Conservation (phyloP, 495 filamentous ascomycete genomes). For the Bombardia bombarda region DNA sequence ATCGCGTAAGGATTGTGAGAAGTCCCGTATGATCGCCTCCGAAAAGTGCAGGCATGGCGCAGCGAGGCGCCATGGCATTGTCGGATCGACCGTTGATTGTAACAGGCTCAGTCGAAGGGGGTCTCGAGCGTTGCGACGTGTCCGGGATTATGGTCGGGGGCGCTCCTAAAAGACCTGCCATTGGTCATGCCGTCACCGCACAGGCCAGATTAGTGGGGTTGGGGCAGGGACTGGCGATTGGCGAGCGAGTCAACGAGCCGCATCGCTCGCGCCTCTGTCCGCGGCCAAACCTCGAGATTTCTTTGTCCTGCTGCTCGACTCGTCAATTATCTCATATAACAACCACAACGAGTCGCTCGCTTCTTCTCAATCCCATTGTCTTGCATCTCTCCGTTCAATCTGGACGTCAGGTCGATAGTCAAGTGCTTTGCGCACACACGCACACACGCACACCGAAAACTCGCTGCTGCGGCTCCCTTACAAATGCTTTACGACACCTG, state of each 20-base stretch:
- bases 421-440: too few relatives aligned
- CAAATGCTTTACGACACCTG: too few relatives aligned
- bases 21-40: slow-evolving; percentile 8
- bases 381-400: too few relatives aligned
- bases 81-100: slow-evolving; percentile 27
- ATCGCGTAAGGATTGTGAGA: too few relatives aligned
- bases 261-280: neutral
- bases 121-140: slow-evolving; percentile 1
- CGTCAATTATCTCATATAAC: too few relatives aligned
- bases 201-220: neutral
- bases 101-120: slow-evolving; percentile 18
- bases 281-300: neutral
- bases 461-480: too few relatives aligned
- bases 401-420: too few relatives aligned
- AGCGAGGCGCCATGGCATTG: slow-evolving; percentile 12
- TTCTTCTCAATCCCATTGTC: too few relatives aligned
- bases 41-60: slow-evolving; percentile 1
- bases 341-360: too few relatives aligned
- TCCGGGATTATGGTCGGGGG: slow-evolving; percentile 13
- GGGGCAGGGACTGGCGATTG: neutral
- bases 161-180: slow-evolving; percentile 11
- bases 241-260: slow-evolving; percentile 4
- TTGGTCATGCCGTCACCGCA: too few relatives aligned
- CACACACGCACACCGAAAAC: too few relatives aligned
- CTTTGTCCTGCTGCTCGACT: too few relatives aligned